Base-by-base conservation (phyloP, 202 grass and related monocot genomes). In the Schoenoplectus triqueter region DNA sequence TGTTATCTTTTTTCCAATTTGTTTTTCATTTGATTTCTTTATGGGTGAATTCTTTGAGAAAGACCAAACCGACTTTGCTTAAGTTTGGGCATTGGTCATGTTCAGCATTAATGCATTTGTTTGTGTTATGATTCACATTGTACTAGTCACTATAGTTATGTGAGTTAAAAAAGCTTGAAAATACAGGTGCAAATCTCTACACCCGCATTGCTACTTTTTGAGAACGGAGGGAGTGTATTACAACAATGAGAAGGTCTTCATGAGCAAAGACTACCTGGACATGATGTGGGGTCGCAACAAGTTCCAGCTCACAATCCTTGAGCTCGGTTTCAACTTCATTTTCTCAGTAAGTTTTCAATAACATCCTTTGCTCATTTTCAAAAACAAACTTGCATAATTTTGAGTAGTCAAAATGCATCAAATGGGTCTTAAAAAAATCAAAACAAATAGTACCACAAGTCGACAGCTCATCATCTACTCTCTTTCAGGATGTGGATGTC, bases 201-300 rank as follows among this genome's bases (percentile, higher is more conserved):
- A 94, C 85, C 52, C 13, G 9, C 95, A 94, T 82, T 97, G 95
- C 86, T 91, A 93, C 83, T 93, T 91, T 9, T 62, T 94, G 2
- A 15, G 84, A 44, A 95, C 86, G 42, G 76, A 64, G 10, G 94
- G 85, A 49, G 75, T 88, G 7, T 90, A 97, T 74, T 97, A 86
- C 90, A 54, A 84, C 0, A 81, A 84, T 7, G 91, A 97, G 89
- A 92, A 97, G 87, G 69, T 69, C 63, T 97, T 93, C 94, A 94
- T 94, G 94, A 92, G 86, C 88, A 92, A 92, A 87, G 94, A 97
- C 80, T 97, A 97, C 88, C 88, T 97, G 0, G 86, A 93, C 84
- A 97, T 97, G 94, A 94, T 92, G 94, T 97, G 94, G 95, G 91
- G 89, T 0, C 70, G 89, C 4, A 91, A 94, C 85, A 44, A 85